phyloP scores from a whole-genome alignment of 352 stramenopile genomes.

The Stephanocyclus meneghinianus region DNA sequence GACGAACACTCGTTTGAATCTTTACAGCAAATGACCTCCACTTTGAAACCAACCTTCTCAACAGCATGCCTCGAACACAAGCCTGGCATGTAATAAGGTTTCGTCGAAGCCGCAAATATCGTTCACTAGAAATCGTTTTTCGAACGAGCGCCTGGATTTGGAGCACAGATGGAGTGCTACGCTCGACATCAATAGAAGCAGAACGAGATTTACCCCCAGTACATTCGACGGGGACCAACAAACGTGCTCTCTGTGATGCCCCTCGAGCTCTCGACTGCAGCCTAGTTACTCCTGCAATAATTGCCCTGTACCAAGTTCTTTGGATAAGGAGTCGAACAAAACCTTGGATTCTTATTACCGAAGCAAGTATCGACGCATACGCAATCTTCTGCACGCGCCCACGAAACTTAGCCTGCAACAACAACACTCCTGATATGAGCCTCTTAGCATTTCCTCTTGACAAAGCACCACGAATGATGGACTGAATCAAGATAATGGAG shows the following conservation, averaged over 20 bases:
- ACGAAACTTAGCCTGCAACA: slow-evolving; percentile 8
- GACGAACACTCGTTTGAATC: background rate
- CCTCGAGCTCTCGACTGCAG: background rate
- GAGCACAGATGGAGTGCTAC: background rate
- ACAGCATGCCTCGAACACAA: background rate
- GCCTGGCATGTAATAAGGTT: slow-evolving; percentile 1
- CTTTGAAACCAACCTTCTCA: background rate
- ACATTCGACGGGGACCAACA: background rate
- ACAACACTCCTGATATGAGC: background rate
- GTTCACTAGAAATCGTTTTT: background rate
- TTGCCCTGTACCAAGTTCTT: background rate
- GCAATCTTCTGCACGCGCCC: background rate
- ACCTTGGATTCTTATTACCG: slow-evolving; percentile 10
- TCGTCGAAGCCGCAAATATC: background rate
- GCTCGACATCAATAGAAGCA: background rate
- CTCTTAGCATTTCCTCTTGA: background rate
- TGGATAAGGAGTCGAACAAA: background rate
- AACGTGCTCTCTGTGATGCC: background rate
- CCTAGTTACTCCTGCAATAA: background rate
- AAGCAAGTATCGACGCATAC: background rate
- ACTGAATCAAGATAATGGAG: slow-evolving; percentile 8
- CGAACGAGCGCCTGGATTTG: slow-evolving; percentile 5
- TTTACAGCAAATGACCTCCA: background rate
- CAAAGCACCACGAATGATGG: background rate
- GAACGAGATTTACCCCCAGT: background rate